phyloP scores from a whole-genome alignment of 257 asterid genomes.

The Anisodus acutangulus region DNA sequence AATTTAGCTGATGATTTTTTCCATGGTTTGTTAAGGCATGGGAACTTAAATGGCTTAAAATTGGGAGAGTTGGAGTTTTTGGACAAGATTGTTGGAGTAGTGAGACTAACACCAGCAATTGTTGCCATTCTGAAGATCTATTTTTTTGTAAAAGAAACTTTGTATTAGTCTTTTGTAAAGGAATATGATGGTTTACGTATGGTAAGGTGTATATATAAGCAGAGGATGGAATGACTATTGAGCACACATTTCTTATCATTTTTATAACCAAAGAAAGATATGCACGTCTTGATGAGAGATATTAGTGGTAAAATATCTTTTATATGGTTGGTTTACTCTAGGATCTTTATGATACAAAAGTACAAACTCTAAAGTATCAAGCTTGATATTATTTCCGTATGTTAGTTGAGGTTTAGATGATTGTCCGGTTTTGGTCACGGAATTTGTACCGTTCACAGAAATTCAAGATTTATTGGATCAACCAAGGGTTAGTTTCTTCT shows the following conservation, averaged over 20 bases:
- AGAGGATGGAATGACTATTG: constrained; percentile 36
- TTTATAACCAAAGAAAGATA: constrained; percentile 38
- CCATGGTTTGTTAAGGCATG: constrained; percentile 55
- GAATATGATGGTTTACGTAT: not conserved
- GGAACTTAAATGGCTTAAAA: constrained; percentile 26
- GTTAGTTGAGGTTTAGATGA: not conserved
- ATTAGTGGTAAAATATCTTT: constrained; percentile 20
- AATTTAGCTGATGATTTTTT: constrained; percentile 37
- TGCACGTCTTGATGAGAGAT: constrained; percentile 44
- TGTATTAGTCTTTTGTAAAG: not conserved
- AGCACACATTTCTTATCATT: constrained; percentile 61
- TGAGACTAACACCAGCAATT: constrained; percentile 59
- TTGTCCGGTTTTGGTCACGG: not conserved
- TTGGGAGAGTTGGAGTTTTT: constrained; percentile 44
- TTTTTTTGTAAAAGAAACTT: not conserved
- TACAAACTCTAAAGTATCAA: constrained; percentile 13
- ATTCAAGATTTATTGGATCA: not conserved
- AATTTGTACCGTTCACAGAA: not conserved
- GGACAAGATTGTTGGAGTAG: constrained; percentile 50
- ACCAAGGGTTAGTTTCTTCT: not conserved
- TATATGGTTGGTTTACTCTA: not conserved
- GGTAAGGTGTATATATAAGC: constrained; percentile 29
- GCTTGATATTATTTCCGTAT: not conserved
- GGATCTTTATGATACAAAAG: not conserved
- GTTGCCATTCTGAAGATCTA: constrained; percentile 56